Base-by-base conservation (phyloP, 2,329 filamentous ascomycete species). In the Trichoderma sp. region DNA sequence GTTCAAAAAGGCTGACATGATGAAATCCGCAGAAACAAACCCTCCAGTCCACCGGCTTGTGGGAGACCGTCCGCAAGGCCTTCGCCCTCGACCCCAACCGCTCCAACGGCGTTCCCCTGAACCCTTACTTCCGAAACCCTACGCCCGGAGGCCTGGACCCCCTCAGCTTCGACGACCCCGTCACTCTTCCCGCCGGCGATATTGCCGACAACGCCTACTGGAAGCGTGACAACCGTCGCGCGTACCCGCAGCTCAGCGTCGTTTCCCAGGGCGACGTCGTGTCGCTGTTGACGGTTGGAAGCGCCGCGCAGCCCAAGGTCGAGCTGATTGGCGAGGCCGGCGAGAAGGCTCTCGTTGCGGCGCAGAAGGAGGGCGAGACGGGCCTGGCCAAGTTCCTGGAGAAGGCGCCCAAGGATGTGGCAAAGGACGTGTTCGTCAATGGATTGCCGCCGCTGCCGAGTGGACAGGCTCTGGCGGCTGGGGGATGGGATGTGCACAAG, bases 51-150 rank as follows among this genome's bases (percentile, higher is more conserved):
- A 91, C 89, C 53, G 97, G 97, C 56, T 87, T 98, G 85, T 98
- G 95, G 94, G 95, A 96, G 83, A 87, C 87, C 75, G 87, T 99
- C 84, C 95, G 95, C 84, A 91, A 92, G 79, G 83, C 93, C 80
- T 85, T 98, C 79, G 91, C 95, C 79, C 87, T 99, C 81, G 96
- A 98, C 84, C 90, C 95, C 45, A 91, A 94, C 82, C 95, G 97
- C 79, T 98, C 95, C 79, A 95, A 93, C 81, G 97, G 97, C 85
- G 88, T 99, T 24, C 97, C 97, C 64, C 88, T 99, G 81, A 98
- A 98, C 89, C 92, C 95, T 56, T 93, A 95, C 87, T 98, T 91
- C 90, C 95, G 97, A 80, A 93, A 94, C 86, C 97, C 97, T 76
- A 86, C 95, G 0, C 84, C 85, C 56, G 85, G 88, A 80, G 67